Evolutionary conservation across 2,329 filamentous ascomycete genomes (phyloP).

Genomic region (Botryotinia narcissicola): DNA sequence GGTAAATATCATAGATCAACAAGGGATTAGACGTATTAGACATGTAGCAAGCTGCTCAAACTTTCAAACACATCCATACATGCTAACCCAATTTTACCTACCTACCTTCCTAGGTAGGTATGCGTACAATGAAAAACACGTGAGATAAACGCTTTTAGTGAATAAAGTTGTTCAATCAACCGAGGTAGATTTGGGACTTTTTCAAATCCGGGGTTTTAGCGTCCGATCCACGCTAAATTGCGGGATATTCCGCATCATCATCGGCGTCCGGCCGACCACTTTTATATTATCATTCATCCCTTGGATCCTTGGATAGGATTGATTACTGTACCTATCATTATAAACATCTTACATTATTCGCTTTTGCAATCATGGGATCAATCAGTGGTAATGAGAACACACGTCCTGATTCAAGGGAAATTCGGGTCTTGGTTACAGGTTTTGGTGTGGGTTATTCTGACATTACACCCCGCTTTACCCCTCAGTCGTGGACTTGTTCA

Average conservation of each 20-base stretch:
- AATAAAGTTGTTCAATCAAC: not conserved
- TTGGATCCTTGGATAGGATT: constrained; percentile 22
- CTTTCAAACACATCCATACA: no score
- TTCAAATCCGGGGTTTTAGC: not conserved
- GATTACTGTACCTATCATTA: not conserved
- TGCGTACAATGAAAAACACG: not conserved
- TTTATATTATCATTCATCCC: constrained; percentile 16
- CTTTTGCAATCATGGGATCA: constrained; percentile 36
- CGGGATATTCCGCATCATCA: constrained; percentile 2
- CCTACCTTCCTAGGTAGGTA: not conserved
- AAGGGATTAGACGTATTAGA: not conserved
- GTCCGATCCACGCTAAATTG: not conserved
- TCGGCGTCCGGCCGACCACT: not conserved
- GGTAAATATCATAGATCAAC: not conserved
- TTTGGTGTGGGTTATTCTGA: constrained; percentile 51
- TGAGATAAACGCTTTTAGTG: not conserved
- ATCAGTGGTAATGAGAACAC: constrained; percentile 1
- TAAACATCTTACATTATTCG: constrained; percentile 22
- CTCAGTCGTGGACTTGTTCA: not conserved
- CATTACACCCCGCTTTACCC: constrained; percentile 2
- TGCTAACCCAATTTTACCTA: no score
- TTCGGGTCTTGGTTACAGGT: constrained; percentile 60
- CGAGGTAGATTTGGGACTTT: not conserved
- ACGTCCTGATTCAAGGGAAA: constrained; percentile 44
- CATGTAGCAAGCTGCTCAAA: not conserved